Percentiles rank a stretch among this genome's conserved stretches.
These are phyloP conservation scores for Aspergillus panamensis DNA, from an alignment of 495 filamentous ascomycete genomes.

Conservation along the genomic window DNA sequence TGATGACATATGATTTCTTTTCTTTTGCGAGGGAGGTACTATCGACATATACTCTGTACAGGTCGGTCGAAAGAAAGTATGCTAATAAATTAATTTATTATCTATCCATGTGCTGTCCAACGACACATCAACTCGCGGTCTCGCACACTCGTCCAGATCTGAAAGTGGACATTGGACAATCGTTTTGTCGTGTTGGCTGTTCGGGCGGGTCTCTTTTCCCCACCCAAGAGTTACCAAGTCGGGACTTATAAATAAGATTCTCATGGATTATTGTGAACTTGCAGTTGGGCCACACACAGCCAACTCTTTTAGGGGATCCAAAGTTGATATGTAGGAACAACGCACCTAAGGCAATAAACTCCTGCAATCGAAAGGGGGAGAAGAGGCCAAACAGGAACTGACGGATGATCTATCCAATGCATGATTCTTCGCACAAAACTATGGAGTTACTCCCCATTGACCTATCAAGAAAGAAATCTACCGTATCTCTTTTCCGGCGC, in stretches of 20 bases:
- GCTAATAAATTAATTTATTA: no score
- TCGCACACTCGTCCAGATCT: neutral
- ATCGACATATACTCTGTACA: neutral
- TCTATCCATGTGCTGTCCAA: constrained; percentile 1
- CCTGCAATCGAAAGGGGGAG: neutral
- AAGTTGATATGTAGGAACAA: constrained; percentile 1
- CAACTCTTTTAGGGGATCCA: neutral
- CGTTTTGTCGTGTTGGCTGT: neutral
- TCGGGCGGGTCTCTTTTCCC: neutral
- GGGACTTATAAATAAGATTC: neutral
- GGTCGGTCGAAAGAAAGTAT: neutral
- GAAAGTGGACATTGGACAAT: neutral
- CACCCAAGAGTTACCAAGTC: neutral
- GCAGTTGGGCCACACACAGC: neutral
- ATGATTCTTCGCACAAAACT: neutral
- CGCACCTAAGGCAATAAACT: neutral
- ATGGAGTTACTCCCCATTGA: neutral
- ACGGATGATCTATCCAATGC: constrained; percentile 1
- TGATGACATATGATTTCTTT: neutral
- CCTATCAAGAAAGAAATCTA: neutral
- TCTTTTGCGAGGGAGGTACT: neutral
- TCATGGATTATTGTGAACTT: neutral
- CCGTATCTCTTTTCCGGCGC: neutral
- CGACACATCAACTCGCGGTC: neutral
- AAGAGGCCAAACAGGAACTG: neutral